Conservation (phyloP, 2,329 filamentous ascomycete genomes). For the Cadophora sp. region DNA sequence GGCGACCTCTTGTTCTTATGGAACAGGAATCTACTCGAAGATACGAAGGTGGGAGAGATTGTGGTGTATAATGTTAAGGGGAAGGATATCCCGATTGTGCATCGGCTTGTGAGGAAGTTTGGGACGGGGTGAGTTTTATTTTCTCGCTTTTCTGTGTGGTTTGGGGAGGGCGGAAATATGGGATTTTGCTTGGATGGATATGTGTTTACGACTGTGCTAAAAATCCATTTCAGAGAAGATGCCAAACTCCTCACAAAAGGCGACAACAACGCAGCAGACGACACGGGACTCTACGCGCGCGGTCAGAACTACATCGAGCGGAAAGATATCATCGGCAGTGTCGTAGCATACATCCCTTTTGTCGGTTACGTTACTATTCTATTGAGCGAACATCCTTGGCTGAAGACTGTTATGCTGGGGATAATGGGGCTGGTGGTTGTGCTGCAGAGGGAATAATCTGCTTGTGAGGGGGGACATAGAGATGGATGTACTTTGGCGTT, state of each 20-base stretch:
- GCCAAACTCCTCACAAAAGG: constrained; percentile 92
- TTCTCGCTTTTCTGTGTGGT: background rate
- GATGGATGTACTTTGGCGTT: constrained; percentile 31
- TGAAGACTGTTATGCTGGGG: constrained; percentile 93
- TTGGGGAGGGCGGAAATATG: no score
- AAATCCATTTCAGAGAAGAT: constrained; percentile 56
- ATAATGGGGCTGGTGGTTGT: constrained; percentile 96
- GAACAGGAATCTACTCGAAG: constrained; percentile 58
- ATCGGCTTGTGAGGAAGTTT: constrained; percentile 83
- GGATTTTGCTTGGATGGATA: no score
- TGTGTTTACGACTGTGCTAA: no score
- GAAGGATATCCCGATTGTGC: constrained; percentile 98
- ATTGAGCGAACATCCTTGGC: constrained; percentile 92
- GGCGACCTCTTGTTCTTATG: constrained; percentile 65
- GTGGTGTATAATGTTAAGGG: constrained; percentile 78
- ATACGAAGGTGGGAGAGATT: constrained; percentile 73
- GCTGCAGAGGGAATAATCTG: constrained; percentile 78
- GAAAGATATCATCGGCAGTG: constrained; percentile 91
- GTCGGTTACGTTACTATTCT: constrained; percentile 98
- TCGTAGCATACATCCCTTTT: constrained; percentile 89
- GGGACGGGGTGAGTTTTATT: constrained; percentile 57
- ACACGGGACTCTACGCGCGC: constrained; percentile 86
- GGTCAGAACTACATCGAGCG: constrained; percentile 88
- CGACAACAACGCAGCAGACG: constrained; percentile 94
- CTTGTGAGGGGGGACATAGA: background rate